Evolutionary conservation across 169 alveolate species (phyloP), one percentile per base, ranked within the genome.

Genomic region (Plasmodium knowlesi): DNA sequence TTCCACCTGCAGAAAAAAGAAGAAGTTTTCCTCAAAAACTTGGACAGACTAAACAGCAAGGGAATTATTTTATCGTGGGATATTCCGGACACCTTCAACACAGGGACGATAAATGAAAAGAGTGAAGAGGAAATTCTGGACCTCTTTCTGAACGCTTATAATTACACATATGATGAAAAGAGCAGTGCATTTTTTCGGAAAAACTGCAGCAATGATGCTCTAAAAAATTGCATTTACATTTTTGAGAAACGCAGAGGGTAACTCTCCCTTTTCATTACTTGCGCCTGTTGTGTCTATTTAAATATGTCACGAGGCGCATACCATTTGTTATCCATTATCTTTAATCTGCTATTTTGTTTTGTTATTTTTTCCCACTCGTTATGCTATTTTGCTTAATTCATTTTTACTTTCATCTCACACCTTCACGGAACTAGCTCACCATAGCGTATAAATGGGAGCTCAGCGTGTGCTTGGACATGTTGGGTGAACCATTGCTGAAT

Each of bases 41-140:
- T 86, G 25, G 93, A 86, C 61, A 76, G 88, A 39, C 19, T 74
- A 53, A 86, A 86, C 53, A 78, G 34, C 53, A 74, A 43, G 37
- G 93, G 93, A 19, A 78, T 86, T 50, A 86, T 86, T 50, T 50
- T 86, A 37, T 86, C 93, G 30, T 86, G 93, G 93, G 93, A 86
- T 30, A 53, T 54, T 3, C 93, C 93, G 6, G 39, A 78, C 30
- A 86, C 50, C 43, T 86, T 86, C 70, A 86, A 86, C 70, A 86
- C 80, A 67, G 93, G 93, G 37, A 86, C 93, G 0, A 86, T 86
- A 41, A 86, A 86, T 78, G 93, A 86, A 39, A 86, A 86, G 46
- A 39, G 28, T 2, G 86, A 46, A 39, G 82, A 74, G 0, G 93
- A 86, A 54, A 32, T 86, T 34, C 28, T 86, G 22, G 93, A 86